These are phyloP conservation scores for Cymbomonas tetramitiformis DNA, from an alignment of 139 green algal genomes.

Conservation along the genomic window DNA sequence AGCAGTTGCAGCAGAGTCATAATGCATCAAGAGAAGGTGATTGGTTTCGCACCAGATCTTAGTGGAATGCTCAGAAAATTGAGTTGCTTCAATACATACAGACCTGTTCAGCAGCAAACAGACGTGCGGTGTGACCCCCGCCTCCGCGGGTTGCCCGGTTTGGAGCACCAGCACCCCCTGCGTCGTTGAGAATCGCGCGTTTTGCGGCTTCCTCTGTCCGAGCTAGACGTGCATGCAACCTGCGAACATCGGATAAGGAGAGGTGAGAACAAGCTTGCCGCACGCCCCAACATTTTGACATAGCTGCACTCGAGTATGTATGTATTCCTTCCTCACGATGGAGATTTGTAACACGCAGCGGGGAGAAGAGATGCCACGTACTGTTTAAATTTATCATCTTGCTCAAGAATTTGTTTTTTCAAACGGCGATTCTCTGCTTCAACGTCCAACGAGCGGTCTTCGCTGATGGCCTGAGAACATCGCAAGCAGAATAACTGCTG, in stretches of 20 bases:
- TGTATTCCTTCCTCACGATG: too few species aligned
- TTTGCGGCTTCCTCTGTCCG: slow-evolving; percentile 6
- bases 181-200: background rate
- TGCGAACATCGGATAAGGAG: too few species aligned
- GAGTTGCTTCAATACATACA: too few species aligned
- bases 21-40: too few species aligned
- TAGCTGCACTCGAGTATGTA: too few species aligned
- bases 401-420: background rate
- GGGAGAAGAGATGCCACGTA: too few species aligned
- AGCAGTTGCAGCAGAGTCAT: too few species aligned
- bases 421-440: background rate
- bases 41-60: too few species aligned
- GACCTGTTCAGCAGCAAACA: slow-evolving; percentile 1
- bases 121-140: background rate
- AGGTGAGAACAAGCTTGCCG: too few species aligned
- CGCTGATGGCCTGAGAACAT: background rate
- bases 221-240: background rate
- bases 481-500: background rate
- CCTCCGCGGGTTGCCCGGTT: background rate
- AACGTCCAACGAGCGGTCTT: background rate
- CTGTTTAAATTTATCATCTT: background rate
- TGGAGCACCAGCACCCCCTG: background rate
- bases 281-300: too few species aligned
- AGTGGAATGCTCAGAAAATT: too few species aligned
- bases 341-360: too few species aligned